A percentile compares a stretch with the other conserved stretches of the same genome.
Conservation (phyloP, 306 rosid species). For the Inga leiocalycina region DNA sequence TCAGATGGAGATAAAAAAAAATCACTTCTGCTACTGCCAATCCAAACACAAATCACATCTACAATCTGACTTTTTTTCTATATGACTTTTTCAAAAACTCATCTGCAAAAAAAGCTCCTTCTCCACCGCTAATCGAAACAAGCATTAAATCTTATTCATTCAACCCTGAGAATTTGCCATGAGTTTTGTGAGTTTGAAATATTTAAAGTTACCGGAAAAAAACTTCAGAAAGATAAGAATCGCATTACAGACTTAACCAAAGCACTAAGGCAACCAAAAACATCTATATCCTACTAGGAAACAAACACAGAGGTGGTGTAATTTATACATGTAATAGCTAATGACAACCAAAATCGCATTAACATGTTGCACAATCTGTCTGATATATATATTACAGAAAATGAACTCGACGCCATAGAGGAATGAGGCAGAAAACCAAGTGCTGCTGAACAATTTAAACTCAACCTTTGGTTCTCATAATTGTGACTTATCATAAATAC, state of each 20-base stretch:
- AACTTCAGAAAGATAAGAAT: constrained; percentile 28
- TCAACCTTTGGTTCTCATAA: constrained; percentile 95
- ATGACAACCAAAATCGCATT: constrained; percentile 27
- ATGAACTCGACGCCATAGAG: constrained; percentile 31
- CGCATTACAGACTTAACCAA: constrained; percentile 26
- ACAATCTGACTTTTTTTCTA: too few relatives aligned
- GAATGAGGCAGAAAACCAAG: constrained; percentile 4
- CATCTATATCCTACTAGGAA: constrained; percentile 28
- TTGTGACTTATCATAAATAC: constrained; percentile 95
- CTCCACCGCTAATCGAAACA: too few relatives aligned
- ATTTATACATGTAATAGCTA: constrained; percentile 30
- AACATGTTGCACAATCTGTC: constrained; percentile 30
- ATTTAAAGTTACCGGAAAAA: background rate
- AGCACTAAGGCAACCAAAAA: constrained; percentile 25
- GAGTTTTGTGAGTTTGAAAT: background rate
- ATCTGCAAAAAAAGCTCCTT: too few relatives aligned
- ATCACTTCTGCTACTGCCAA: too few relatives aligned
- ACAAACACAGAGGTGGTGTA: constrained; percentile 48
- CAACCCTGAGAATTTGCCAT: background rate
- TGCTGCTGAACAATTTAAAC: constrained; percentile 25
- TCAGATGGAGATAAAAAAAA: too few relatives aligned
- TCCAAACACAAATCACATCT: too few relatives aligned
- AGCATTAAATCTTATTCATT: background rate
- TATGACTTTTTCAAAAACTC: too few relatives aligned
- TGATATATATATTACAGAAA: constrained; percentile 28